Conservation (phyloP, 345 rosid species). For the Clarkia xantiana region DNA sequence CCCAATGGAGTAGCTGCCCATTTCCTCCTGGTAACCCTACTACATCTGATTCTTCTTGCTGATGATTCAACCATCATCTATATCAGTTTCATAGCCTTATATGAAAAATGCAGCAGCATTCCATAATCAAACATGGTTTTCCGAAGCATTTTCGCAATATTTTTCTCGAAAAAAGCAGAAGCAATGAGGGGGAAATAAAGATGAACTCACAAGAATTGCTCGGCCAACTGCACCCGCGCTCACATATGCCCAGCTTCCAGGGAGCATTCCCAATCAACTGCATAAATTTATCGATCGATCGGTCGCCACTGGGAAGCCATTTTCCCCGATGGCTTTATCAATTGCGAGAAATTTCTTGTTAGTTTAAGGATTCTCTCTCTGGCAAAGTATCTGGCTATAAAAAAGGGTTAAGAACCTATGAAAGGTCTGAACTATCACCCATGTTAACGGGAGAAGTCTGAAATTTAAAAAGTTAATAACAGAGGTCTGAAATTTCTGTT, state of each 20-base stretch:
- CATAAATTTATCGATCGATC: neutral
- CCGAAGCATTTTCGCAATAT: no score
- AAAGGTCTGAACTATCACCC: no score
- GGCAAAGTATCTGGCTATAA: constrained; percentile 96
- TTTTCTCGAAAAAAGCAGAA: no score
- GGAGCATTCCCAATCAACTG: constrained; percentile 48
- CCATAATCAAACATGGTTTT: constrained; percentile 1
- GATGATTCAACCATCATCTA: no score
- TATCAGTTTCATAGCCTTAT: no score
- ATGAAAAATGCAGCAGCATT: no score
- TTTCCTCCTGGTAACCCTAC: constrained; percentile 52
- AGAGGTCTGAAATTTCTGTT: no score
- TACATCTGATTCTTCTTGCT: constrained; percentile 72
- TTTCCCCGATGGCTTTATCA: constrained; percentile 93
- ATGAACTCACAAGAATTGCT: constrained; percentile 61
- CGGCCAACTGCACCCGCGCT: constrained; percentile 89
- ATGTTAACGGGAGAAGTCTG: no score
- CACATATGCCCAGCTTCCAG: constrained; percentile 92
- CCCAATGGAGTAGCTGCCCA: constrained; percentile 56
- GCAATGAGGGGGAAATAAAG: no score
- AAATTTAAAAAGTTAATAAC: no score
- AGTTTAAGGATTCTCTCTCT: constrained; percentile 84
- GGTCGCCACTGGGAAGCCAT: constrained; percentile 84
- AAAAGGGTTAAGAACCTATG: no score
- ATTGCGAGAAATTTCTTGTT: constrained; percentile 88